phyloP scores from a whole-genome alignment of 2,329 filamentous ascomycete species.

The Aspergillus fumigatus region DNA sequence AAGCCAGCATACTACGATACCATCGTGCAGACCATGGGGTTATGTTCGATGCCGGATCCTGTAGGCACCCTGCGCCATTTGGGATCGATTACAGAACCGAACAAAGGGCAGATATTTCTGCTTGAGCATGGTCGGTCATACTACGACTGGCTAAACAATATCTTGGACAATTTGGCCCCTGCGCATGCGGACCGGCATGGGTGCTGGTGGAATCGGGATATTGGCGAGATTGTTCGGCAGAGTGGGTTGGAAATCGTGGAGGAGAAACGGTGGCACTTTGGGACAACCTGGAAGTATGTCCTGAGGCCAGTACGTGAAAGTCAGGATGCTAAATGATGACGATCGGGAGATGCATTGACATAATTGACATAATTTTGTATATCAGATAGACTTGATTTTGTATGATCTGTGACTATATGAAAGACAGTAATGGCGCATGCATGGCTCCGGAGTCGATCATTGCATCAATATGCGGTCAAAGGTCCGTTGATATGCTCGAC shows the following conservation, averaged over 20 bases:
- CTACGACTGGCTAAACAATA: slow-evolving; percentile 44
- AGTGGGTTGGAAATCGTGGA: slow-evolving; percentile 47
- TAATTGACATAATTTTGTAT: neutral
- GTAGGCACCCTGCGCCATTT: slow-evolving; percentile 39
- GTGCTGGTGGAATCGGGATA: slow-evolving; percentile 52
- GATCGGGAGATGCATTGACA: neutral
- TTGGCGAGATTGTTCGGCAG: slow-evolving; percentile 43
- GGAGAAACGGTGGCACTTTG: slow-evolving; percentile 44
- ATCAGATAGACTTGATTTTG: neutral
- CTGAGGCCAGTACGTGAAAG: slow-evolving; percentile 26
- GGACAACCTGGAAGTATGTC: slow-evolving; percentile 45
- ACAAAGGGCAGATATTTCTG: slow-evolving; percentile 41
- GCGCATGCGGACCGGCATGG: slow-evolving; percentile 48
- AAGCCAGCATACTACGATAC: slow-evolving; percentile 38
- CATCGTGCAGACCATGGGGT: slow-evolving; percentile 48
- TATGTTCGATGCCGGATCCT: slow-evolving; percentile 46
- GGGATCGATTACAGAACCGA: slow-evolving; percentile 35
- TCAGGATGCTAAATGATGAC: neutral
- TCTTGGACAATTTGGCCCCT: slow-evolving; percentile 45
- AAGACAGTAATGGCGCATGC: neutral
- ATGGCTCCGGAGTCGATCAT: neutral
- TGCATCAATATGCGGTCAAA: neutral
- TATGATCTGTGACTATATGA: neutral
- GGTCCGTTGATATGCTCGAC: neutral
- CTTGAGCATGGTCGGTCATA: slow-evolving; percentile 47